phyloP scores from a whole-genome alignment of 768 basidiomycete species.

The Chlorophyllum brunneum region DNA sequence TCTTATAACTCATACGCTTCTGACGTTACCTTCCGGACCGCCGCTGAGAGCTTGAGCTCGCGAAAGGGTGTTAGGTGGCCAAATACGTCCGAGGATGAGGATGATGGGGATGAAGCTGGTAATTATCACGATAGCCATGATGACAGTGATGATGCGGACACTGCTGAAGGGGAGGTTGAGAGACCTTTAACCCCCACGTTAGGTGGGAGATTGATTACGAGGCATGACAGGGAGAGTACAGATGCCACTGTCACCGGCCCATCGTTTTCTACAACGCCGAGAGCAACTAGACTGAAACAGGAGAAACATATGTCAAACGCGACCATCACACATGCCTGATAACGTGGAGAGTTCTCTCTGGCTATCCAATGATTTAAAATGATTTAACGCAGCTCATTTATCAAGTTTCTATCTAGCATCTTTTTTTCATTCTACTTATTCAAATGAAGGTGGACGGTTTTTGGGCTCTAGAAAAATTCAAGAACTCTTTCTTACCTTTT shows the following conservation, averaged over 20 bases:
- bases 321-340: neutral
- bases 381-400: no score
- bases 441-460: no score
- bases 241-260: no score
- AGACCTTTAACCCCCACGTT: conserved; percentile 16
- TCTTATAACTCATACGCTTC: neutral
- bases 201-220: conserved; percentile 4
- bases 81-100: neutral
- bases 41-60: conserved; percentile 14
- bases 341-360: neutral
- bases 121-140: no score
- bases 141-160: neutral
- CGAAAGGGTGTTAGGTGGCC: neutral
- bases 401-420: no score
- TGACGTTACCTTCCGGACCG: conserved; percentile 13
- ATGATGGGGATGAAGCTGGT: neutral
- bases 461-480: no score
- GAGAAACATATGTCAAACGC: neutral
- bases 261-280: neutral
- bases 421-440: no score
- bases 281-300: neutral
- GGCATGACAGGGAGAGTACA: conserved; percentile 17
- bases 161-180: neutral
- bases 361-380: no score
- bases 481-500: no score